Base-by-base conservation (phyloP, 2,329 filamentous ascomycete species). In the Colletotrichum karsti region DNA sequence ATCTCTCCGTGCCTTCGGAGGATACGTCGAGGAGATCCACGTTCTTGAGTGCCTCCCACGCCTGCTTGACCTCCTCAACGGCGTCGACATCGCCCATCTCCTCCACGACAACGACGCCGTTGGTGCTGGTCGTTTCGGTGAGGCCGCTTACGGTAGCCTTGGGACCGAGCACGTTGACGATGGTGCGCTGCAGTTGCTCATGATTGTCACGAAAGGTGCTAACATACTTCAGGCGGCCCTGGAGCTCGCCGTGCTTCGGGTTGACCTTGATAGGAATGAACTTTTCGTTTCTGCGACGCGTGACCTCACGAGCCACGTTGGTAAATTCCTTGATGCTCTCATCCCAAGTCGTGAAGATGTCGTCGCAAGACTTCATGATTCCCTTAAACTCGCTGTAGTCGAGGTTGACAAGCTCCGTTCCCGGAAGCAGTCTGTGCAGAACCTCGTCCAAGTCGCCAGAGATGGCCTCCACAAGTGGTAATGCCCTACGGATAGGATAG, bases 261-360 rank as follows among this genome's bases (percentile, higher is more conserved):
- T 87, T 89, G 78, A 99, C 95, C 83, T 98, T 98, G 84, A 99
- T 98, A 5, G 95, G 95, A 71, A 99, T 98, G 79, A 99, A 99
- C 78, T 97, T 97, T 79, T 98, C 97, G 75, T 97, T 97, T 73
- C 96, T 90, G 73, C 95, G 92, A 71, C 95, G 90, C 3, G 94
- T 98, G 7, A 97, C 94, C 76, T 99, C 97, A 81, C 96, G 93
- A 35, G 96, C 95, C 71, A 98, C 93, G 73, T 98, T 97, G 15
- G 95, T 98, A 77, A 99, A 99, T 74, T 98, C 96, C 79, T 98
- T 98, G 77, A 97, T 88, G 74, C 95, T 94, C 61, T 97, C 94
- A 73, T 99, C 96, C 96, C 96, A 99, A 9, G 92, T 91, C 42
- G 88, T 88, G 87, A 97, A 99, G 69, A 99, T 95, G 18, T 89